Conservation (phyloP, 805 yeast species). For the Myxozyma melibiosi region DNA sequence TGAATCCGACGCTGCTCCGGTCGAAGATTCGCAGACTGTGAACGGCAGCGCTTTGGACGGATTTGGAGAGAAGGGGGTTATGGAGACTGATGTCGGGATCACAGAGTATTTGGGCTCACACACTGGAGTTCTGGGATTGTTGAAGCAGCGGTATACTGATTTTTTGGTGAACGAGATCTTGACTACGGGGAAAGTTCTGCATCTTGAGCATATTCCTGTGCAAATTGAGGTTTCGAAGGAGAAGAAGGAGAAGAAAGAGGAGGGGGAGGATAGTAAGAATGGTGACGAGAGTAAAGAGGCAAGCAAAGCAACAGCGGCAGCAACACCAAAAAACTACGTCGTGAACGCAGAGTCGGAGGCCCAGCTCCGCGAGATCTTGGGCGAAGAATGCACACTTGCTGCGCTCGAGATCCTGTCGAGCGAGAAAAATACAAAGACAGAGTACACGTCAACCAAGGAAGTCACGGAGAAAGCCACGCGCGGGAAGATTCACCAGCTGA, state of each 20-base stretch:
- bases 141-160: constrained; percentile 84
- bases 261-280: constrained; percentile 35
- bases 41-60: constrained; percentile 84
- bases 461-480: constrained; percentile 73
- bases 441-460: constrained; percentile 56
- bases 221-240: constrained; percentile 49
- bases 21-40: constrained; percentile 50
- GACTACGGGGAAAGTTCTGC: constrained; percentile 67
- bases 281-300: constrained; percentile 37
- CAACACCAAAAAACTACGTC: neutral
- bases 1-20: constrained; percentile 78
- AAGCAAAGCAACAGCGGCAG: constrained; percentile 35
- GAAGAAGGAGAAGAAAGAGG: constrained; percentile 49
- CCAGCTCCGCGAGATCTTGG: constrained; percentile 56
- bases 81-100: constrained; percentile 85
- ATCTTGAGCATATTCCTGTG: constrained; percentile 72
- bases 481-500: constrained; percentile 73
- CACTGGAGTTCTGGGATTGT: constrained; percentile 71
- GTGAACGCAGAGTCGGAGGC: constrained; percentile 51
- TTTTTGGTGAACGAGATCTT: constrained; percentile 90
- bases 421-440: neutral
- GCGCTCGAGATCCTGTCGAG: neutral
- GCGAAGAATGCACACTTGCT: constrained; percentile 58
- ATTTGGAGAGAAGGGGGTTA: constrained; percentile 67
- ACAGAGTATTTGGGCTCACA: constrained; percentile 62